phyloP scores from a whole-genome alignment of 805 yeast genomes.

The Barnettozyma vustinii region DNA sequence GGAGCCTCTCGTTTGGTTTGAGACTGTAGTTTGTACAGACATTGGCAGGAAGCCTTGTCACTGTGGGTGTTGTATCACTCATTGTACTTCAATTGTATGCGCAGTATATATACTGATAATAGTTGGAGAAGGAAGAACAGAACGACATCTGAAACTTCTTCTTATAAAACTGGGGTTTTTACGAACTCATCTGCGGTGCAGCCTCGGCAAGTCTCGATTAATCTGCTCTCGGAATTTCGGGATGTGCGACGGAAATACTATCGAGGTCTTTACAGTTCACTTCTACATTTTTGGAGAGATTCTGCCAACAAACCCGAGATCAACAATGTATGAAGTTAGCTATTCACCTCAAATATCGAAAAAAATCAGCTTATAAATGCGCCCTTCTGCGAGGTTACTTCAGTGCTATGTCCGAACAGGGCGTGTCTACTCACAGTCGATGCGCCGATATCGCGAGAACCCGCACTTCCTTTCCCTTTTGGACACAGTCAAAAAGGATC shows the following conservation, averaged over 20 bases:
- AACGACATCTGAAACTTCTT: too few species aligned
- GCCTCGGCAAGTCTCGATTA: too few species aligned
- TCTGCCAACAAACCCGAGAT: too few species aligned
- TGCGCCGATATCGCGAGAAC: background rate
- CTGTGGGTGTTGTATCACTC: conserved; percentile 2
- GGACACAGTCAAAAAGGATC: background rate
- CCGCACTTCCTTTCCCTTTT: background rate
- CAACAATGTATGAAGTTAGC: too few species aligned
- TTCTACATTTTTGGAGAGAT: too few species aligned
- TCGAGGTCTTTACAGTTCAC: too few species aligned
- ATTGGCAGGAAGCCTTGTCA: conserved; percentile 13
- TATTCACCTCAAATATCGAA: background rate
- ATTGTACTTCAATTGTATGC: background rate
- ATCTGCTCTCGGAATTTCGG: too few species aligned
- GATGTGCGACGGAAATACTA: too few species aligned
- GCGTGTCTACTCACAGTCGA: background rate
- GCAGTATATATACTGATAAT: background rate
- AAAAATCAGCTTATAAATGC: background rate
- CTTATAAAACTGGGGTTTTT: too few species aligned
- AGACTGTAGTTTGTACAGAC: conserved; percentile 21
- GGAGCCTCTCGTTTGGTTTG: conserved; percentile 21
- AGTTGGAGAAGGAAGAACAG: background rate
- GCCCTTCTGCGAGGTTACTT: background rate
- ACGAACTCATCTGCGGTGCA: too few species aligned
- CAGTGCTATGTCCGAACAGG: background rate